Evolutionary conservation across 768 basidiomycete species (phyloP).

Genomic region (Trametes elegans): DNA sequence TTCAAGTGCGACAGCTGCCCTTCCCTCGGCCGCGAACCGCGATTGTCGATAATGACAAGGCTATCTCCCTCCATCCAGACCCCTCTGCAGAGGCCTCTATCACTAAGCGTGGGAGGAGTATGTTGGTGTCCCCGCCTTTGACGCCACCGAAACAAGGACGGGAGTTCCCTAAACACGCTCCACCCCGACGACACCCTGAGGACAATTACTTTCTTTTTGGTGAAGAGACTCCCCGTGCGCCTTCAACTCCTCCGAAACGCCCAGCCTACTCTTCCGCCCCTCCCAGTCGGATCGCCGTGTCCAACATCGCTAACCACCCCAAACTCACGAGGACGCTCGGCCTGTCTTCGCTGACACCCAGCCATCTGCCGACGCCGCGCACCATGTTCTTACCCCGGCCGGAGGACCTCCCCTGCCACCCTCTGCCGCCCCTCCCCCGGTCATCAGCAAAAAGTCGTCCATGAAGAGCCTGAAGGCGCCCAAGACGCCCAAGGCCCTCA

Average conservation of each 20-base stretch:
- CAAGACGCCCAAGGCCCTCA: constrained; percentile 5
- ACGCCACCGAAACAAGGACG: not conserved
- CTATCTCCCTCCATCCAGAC: not conserved
- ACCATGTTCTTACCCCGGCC: not conserved
- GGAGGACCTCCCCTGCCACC: not conserved
- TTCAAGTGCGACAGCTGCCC: not conserved
- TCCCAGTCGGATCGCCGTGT: not conserved
- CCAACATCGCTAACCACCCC: constrained; percentile 8
- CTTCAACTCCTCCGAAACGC: not conserved
- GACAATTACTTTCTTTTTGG: too few relatives aligned
- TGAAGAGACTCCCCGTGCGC: not conserved
- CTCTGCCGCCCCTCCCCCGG: not conserved
- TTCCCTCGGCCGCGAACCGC: not conserved
- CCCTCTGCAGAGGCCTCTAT: not conserved
- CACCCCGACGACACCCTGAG: too few relatives aligned
- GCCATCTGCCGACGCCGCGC: not conserved
- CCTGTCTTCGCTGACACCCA: not conserved
- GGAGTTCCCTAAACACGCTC: too few relatives aligned
- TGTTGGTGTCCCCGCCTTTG: not conserved
- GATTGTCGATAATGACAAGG: not conserved
- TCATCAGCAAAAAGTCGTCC: not conserved
- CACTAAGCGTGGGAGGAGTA: not conserved
- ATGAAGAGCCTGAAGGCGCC: constrained; percentile 4
- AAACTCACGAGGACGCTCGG: constrained; percentile 15
- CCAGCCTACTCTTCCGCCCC: not conserved